phyloP scores from a whole-genome alignment of 306 rosid genomes.

The Canavalia ensiformis region DNA sequence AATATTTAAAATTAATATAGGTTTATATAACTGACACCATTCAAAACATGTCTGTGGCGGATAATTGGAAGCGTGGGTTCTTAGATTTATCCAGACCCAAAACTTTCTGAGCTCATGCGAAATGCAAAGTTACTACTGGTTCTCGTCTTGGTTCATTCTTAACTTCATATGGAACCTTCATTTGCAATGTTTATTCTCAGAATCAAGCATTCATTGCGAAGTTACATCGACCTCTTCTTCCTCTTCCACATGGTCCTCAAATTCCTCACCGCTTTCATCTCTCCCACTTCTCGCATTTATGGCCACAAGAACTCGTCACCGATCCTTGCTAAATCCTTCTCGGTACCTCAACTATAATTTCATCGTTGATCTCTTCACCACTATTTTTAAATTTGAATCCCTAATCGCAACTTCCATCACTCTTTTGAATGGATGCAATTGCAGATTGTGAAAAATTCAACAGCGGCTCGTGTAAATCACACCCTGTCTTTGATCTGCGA shows the following conservation, averaged over 20 bases:
- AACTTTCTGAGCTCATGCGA: too few species aligned
- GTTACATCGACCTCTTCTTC: conserved; percentile 64
- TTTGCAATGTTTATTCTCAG: too few species aligned
- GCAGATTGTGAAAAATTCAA: conserved; percentile 68
- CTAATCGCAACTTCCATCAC: too few species aligned
- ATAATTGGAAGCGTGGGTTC: too few species aligned
- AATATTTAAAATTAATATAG: too few species aligned
- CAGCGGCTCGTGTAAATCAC: conserved; percentile 76
- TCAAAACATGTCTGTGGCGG: too few species aligned
- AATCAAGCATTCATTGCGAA: too few species aligned
- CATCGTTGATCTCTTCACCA: conserved; percentile 72
- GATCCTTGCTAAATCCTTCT: conserved; percentile 68
- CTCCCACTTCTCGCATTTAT: conserved; percentile 63
- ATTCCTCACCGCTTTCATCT: conserved; percentile 69
- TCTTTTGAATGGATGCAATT: not conserved
- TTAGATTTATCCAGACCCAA: too few species aligned
- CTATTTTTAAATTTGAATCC: conserved; percentile 35
- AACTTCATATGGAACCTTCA: too few species aligned
- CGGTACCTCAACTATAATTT: conserved; percentile 72
- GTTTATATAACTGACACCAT: too few species aligned
- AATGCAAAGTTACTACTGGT: too few species aligned
- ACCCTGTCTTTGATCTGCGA: conserved; percentile 68
- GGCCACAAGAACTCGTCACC: conserved; percentile 73
- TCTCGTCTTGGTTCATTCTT: too few species aligned
- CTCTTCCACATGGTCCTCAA: conserved; percentile 70